Base-by-base conservation (phyloP, 73 alveolate species). In the Paramecium primaurelia region DNA sequence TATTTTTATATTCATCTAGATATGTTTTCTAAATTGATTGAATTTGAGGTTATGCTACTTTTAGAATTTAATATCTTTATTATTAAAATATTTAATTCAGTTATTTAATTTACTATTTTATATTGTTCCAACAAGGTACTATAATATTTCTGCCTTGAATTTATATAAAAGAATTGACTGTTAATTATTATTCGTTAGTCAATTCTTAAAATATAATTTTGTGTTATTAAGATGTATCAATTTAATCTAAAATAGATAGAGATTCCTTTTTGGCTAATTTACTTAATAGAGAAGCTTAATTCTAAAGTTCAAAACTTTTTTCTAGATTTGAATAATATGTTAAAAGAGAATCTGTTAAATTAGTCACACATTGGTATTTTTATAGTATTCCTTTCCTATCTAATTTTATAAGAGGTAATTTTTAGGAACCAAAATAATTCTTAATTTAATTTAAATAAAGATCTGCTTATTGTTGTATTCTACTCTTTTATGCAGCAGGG, bases 1-100 rank as follows among this genome's bases (percentile, higher is more conserved):
- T 45, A 80, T 44, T 49, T 80, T 80, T 80, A 80, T 44, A 47
- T 25, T 40, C 91, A 22, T 80, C 91, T 45, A 18, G 69, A 25
- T 80, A 42, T 16, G 77, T 47, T 80, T 80, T 80, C 16, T 44
- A 49, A 22, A 80, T 80, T 9, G 37, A 80, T 49, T 45, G 58
- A 16, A 80, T 80, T 47, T 80, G 49, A 42, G 91, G 91, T 16
- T 80, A 8, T 8, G 73, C 91, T 44, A 26, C 71, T 47, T 42
- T 80, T 8, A 20, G 34, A 38, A 80, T 44, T 25, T 45, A 36
- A 14, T 28, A 42, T 80, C 47, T 7, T 49, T 80, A 45, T 26
- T 44, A 36, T 42, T 45, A 14, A n/a, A 80, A 80, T 32, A 80
- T 42, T 80, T 40, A 45, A 45, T 36, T 26, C 11, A 80, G 42